Evolutionary conservation across 345 rosid species (phyloP).

Genomic region (Pugionium dolabratum): DNA sequence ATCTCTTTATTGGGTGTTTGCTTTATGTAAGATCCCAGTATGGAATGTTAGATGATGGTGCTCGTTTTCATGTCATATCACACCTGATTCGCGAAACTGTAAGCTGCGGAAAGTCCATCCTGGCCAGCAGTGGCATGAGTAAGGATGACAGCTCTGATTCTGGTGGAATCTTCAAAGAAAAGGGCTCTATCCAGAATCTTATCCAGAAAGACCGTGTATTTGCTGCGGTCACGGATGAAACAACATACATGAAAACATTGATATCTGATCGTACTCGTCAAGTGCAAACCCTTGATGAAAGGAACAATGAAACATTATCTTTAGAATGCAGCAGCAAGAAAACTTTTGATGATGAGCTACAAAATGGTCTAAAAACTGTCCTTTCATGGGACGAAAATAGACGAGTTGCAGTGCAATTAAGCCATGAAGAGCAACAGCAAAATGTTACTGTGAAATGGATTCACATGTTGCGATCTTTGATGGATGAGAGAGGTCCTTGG

Average conservation of each 20-base stretch:
- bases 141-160: constrained; percentile 70
- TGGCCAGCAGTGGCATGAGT: constrained; percentile 69
- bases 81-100: constrained; percentile 91
- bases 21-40: constrained; percentile 77
- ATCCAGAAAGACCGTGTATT: constrained; percentile 90
- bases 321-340: constrained; percentile 54
- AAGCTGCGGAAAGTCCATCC: constrained; percentile 74
- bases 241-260: constrained; percentile 61
- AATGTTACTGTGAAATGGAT: constrained; percentile 92
- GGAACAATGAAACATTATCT: constrained; percentile 59
- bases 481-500: constrained; percentile 99
- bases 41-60: constrained; percentile 80
- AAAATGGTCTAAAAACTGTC: constrained; percentile 55
- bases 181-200: constrained; percentile 65
- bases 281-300: constrained; percentile 63
- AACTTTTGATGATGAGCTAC: constrained; percentile 80
- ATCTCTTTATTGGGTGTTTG: constrained; percentile 86
- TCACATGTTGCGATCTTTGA: constrained; percentile 86
- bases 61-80: constrained; percentile 87
- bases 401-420: constrained; percentile 63
- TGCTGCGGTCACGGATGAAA: constrained; percentile 81
- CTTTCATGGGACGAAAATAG: constrained; percentile 82
- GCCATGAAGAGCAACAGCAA: constrained; percentile 87
- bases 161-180: constrained; percentile 64
- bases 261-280: constrained; percentile 70